Base-by-base conservation (phyloP, 306 rosid species). In the Cucurbita argyrosperma region DNA sequence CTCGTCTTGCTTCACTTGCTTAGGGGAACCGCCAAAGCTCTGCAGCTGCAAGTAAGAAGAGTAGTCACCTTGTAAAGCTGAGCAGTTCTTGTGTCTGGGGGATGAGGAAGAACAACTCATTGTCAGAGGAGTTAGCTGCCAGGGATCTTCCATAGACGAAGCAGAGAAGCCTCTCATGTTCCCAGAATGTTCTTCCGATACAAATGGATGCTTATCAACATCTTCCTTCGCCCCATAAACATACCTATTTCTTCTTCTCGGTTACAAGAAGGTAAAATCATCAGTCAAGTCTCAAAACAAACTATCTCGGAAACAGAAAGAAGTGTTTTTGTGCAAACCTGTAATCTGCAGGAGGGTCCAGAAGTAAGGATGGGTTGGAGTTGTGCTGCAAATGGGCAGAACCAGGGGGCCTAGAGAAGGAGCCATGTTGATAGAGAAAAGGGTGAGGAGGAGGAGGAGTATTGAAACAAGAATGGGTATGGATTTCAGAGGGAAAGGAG, bases 161-260 rank as follows among this genome's bases (percentile, higher is more conserved):
- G 88, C 83, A 49, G 96, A 85, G 80, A 89, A 90, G 84, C 84
- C 88, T 75, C 94, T 89, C 82, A 84, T 82, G 35, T 82, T 82
- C 56, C 96, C 92, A 58, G 90, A 84, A 40, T 96, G 96, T 76
- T 91, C 61, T 75, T 46, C 97, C 0, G 90, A 85, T 80, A 88
- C 87, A 84, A 94, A 91, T 52, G 87, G 87, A 79, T 90, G 96
- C 75, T 90, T 96, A 75, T 87, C 96, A 59, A 84, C 93, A 75
- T 90, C 96, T 67, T 87, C 96, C 78, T 82, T 93, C 80, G 79
- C 72, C 77, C 94, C 97, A 80, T 89, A 88, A 70, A 81, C 82
- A 79, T 83, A 84, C 84, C 95, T 84, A 82, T 78, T 81, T 80
- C 87, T 90, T 85, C 82, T 83, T 70, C 76, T 35, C 71, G 62